Evolutionary conservation across 2,329 filamentous ascomycete species (phyloP).

Genomic region (Venturia aucupariae): DNA sequence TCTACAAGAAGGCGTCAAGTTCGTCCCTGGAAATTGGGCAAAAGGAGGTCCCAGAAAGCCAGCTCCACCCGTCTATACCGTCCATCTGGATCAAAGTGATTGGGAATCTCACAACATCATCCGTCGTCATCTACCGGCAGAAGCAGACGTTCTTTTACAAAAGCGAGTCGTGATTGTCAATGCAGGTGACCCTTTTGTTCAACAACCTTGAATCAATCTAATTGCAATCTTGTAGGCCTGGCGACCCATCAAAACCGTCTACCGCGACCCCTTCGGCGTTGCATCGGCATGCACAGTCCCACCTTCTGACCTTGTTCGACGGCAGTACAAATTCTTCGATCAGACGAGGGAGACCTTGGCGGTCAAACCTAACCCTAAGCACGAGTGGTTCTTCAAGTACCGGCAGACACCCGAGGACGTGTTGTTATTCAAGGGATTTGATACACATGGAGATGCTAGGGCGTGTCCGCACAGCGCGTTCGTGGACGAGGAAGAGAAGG

Average conservation of each 20-base stretch:
- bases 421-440: constrained; percentile 14
- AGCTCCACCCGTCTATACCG: constrained; percentile 7
- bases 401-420: constrained; percentile 14
- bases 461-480: constrained; percentile 15
- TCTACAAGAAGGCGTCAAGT: constrained; percentile 7
- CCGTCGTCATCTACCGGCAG: constrained; percentile 3
- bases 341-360: constrained; percentile 9
- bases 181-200: background rate
- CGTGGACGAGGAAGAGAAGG: constrained; percentile 12
- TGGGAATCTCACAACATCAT: constrained; percentile 6
- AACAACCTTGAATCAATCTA: background rate
- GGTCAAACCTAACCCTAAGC: background rate
- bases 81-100: constrained; percentile 14
- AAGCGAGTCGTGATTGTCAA: constrained; percentile 14
- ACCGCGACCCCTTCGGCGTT: constrained; percentile 15
- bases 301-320: constrained; percentile 1
- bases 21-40: background rate
- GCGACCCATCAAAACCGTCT: constrained; percentile 16
- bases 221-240: constrained; percentile 6
- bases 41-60: background rate
- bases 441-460: constrained; percentile 14
- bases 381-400: constrained; percentile 15
- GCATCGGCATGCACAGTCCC: constrained; percentile 12
- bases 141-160: constrained; percentile 11
- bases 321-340: constrained; percentile 11